These are phyloP conservation scores for Globisporangium parvum DNA, from an alignment of 352 stramenopile genomes.

Conservation along the genomic window DNA sequence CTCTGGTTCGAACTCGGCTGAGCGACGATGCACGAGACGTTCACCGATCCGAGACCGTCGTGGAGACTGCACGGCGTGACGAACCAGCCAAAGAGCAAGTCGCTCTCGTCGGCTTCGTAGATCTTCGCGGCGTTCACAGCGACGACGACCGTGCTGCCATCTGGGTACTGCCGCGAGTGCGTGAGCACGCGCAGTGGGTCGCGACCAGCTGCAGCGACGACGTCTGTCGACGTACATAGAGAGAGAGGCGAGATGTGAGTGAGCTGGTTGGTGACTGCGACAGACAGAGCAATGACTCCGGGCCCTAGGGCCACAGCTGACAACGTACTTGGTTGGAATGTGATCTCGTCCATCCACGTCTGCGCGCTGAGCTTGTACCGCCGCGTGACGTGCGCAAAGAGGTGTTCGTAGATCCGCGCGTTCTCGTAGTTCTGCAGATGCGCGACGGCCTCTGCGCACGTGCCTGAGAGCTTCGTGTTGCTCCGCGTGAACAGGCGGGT, in stretches of 20 bases:
- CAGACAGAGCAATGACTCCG: background rate
- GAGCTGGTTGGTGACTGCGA: background rate
- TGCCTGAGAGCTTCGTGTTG: conserved; percentile 37
- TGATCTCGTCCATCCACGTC: conserved; percentile 47
- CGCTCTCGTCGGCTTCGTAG: conserved; percentile 19
- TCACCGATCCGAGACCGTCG: conserved; percentile 27
- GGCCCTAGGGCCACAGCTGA: background rate
- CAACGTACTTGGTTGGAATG: conserved; percentile 25
- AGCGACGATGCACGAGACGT: conserved; percentile 49
- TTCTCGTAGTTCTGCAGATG: conserved; percentile 48
- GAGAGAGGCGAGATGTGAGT: background rate
- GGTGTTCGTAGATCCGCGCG: conserved; percentile 36
- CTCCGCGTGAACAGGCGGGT: conserved; percentile 44
- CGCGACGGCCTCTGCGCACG: conserved; percentile 27
- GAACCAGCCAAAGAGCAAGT: conserved; percentile 59
- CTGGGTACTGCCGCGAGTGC: conserved; percentile 51
- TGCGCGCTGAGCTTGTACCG: conserved; percentile 41
- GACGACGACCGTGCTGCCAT: conserved; percentile 50
- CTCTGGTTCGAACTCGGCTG: conserved; percentile 27
- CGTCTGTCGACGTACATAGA: conserved; percentile 6
- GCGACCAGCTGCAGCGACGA: conserved; percentile 1
- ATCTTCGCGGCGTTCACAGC: conserved; percentile 20
- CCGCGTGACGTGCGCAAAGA: conserved; percentile 35
- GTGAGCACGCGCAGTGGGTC: conserved; percentile 29
- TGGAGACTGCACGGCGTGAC: conserved; percentile 32